Evolutionary conservation across 108 stramenopile species (phyloP), one percentile per base, ranked within the genome.

Genomic region (Fistulifera pelliculosa): DNA sequence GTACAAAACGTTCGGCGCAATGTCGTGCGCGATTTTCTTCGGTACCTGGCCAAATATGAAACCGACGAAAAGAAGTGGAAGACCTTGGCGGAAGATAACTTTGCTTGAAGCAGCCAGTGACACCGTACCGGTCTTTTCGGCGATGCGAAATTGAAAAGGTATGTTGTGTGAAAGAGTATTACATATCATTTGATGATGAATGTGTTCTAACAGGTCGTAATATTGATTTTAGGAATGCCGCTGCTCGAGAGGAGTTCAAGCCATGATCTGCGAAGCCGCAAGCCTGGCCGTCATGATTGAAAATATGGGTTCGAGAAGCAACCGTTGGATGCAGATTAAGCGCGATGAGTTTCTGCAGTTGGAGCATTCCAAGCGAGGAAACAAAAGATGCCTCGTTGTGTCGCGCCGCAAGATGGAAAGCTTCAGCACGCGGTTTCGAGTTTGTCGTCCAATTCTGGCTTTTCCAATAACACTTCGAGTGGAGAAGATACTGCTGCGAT

Each of bases 261-360:
- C 76, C 12, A 65, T 95, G 56, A 72, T 94, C 15, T 64, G 68
- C 2, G 94, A 96, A 67, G 65, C 87, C 27, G 85, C 88, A 43
- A 84, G 82, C 62, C 58, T 94, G 47, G 48, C 71, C 21, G 90
- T 90, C 28, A 90, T 95, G 88, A 73, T 87, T 25, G 80, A 91
- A 60, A 76, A 76, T 17, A 75, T 87, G 47, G 89, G 89, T 16
- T 80, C 80, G 11, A 67, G 83, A 21, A 85, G 79, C 55, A 16
- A 64, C 24, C 71, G 89, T 42, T 91, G 89, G 89, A 77, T 72
- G 38, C 73, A 82, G 40, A 71, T 82, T 49, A 87, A 85, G 65
- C 78, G 85, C 24, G 76, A 87, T 52, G 79, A 85, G 38, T 81
- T 88, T 49, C 50, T 66, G 18, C 4, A 62, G 0, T 51, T 67